A percentile compares a stretch with the other conserved stretches of the same genome.
These are phyloP conservation scores for Thermoascus crustaceus DNA, from an alignment of 2,329 filamentous ascomycete species.

Conservation along the genomic window DNA sequence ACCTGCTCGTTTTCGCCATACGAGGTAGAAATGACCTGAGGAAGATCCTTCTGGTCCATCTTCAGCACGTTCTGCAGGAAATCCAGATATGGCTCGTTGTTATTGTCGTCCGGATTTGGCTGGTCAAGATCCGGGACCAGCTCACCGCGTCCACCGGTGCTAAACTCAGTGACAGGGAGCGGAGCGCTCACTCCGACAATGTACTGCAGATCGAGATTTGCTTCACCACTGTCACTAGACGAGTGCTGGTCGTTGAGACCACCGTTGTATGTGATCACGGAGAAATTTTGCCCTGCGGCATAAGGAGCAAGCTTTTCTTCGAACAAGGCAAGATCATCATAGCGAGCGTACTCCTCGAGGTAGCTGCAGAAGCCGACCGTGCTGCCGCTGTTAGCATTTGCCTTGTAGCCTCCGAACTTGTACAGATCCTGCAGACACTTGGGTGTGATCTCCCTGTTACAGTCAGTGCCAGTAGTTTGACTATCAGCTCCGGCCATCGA, in stretches of 20 bases:
- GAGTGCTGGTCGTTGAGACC: constrained; percentile 30
- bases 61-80: constrained; percentile 27
- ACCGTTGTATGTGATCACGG: constrained; percentile 36
- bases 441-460: constrained; percentile 39
- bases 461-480: constrained; percentile 24
- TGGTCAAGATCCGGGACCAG: constrained; percentile 43
- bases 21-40: constrained; percentile 33
- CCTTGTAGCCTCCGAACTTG: constrained; percentile 35
- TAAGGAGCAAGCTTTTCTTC: constrained; percentile 30
- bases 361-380: constrained; percentile 41
- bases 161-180: constrained; percentile 39
- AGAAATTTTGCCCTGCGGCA: constrained; percentile 38
- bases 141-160: constrained; percentile 38
- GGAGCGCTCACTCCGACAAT: constrained; percentile 39
- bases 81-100: constrained; percentile 40
- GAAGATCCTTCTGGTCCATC: constrained; percentile 19
- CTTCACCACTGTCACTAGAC: constrained; percentile 36
- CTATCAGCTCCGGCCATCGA: constrained; percentile 10
- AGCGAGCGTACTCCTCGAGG: constrained; percentile 43
- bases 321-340: constrained; percentile 38
- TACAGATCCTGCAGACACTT: constrained; percentile 42
- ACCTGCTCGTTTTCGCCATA: constrained; percentile 37
- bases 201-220: constrained; percentile 45
- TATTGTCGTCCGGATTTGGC: constrained; percentile 31
- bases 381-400: constrained; percentile 27